Base-by-base conservation (phyloP, 2,329 filamentous ascomycete genomes). In the Colletotrichum brevisporum region DNA sequence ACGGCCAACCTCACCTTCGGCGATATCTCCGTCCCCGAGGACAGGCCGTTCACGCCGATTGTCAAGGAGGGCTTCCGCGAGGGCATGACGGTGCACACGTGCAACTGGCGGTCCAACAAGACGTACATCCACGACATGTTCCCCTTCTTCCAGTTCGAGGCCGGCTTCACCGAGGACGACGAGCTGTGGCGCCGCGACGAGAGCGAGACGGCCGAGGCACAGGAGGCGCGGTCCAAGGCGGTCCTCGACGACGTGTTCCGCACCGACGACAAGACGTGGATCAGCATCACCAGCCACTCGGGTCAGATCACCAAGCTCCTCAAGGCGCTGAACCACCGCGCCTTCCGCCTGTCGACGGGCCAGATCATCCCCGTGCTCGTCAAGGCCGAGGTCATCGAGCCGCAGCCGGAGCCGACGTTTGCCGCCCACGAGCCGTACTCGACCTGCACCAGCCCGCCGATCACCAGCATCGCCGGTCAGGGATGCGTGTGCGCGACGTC, bases 291-390 rank as follows among this genome's bases (percentile, higher is more conserved):
- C 1, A 88, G 83, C 61, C 89, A 91, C 78, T 86, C 84, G 21
- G 89, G 89, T 6, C 84, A 88, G 74, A 89, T 90, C 72, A 75
- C 74, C 12, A 83, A 80, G 62, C 78, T 89, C 26, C 81, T 90
- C 3, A 74, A 81, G 59, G 89, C 89, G 0, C 78, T 92, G 4
- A 85, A 86, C 58, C 91, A 93, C 74, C 84, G 86, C n/a, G 71
- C 79, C 3, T 93, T 93, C 75, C 77, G 81, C 2, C 81, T 93
- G 13, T 83, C 82, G n/a, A 94, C 91, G 0, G 91, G 91, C 9
- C 86, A 89, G 66, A 86, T 91, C 8, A 90, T 93, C 31, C 90
- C 91, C 0, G 89, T 91, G 2, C 83, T 93, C 1, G 86, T 93
- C 41, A 89, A 87, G 78, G 89, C 87, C 1, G 83, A 87, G 72